phyloP scores from a whole-genome alignment of 495 filamentous ascomycete species.

The Terfezia claveryi region DNA sequence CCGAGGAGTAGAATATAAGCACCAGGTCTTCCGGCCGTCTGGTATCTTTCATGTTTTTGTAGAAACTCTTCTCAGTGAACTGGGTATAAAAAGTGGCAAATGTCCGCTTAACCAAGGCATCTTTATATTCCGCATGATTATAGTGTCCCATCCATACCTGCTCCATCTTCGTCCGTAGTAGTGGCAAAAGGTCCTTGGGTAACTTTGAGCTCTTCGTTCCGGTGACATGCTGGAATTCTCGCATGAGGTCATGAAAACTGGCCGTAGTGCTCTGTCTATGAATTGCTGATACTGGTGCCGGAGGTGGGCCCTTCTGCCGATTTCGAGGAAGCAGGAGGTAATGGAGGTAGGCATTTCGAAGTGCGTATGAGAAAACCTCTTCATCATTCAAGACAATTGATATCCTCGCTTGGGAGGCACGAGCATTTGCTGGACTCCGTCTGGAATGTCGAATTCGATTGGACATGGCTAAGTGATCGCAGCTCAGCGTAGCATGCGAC shows the following conservation, averaged over 20 bases:
- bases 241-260: constrained; percentile 24
- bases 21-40: constrained; percentile 75
- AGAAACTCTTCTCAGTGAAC: constrained; percentile 48
- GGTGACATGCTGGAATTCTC: constrained; percentile 12
- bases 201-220: constrained; percentile 59
- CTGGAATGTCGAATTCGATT: too few species aligned
- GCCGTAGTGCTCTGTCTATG: constrained; percentile 42
- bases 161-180: constrained; percentile 45
- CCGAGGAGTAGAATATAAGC: constrained; percentile 75
- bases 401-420: too few species aligned
- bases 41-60: constrained; percentile 73
- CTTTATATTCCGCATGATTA: constrained; percentile 55
- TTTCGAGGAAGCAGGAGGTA: constrained; percentile 82
- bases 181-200: constrained; percentile 53
- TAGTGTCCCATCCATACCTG: constrained; percentile 46
- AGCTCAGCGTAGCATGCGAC: too few species aligned
- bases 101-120: constrained; percentile 51
- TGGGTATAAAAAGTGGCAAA: constrained; percentile 64
- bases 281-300: constrained; percentile 31
- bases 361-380: constrained; percentile 72
- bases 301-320: constrained; percentile 47
- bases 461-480: too few species aligned
- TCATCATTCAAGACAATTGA: constrained; percentile 27
- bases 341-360: constrained; percentile 77
- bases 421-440: too few species aligned